Evolutionary conservation across 75 land plant genomes (phyloP).

Genomic region (Selaginella tamariscina): DNA sequence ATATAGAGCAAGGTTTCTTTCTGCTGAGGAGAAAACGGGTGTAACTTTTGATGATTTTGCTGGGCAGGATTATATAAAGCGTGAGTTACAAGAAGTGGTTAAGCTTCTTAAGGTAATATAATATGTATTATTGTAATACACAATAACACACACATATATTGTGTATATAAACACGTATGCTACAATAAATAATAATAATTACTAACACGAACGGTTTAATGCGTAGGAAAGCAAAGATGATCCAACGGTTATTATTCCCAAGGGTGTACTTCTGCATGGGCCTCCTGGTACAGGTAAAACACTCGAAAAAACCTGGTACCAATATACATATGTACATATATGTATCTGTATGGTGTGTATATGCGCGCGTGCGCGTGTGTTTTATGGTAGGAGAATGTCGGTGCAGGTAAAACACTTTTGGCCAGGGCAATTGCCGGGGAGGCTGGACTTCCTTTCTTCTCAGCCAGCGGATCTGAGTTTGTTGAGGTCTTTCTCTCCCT

Average conservation of each 20-base stretch:
- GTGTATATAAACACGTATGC: too few species aligned
- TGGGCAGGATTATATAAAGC: conserved; percentile 93
- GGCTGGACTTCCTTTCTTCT: conserved; percentile 94
- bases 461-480: conserved; percentile 92
- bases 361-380: too few species aligned
- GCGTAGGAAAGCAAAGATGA: conserved; percentile 63
- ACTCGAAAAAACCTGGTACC: too few species aligned
- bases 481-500: conserved; percentile 66
- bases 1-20: conserved; percentile 80
- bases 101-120: conserved; percentile 65
- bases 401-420: conserved; percentile 87
- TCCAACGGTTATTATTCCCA: conserved; percentile 76
- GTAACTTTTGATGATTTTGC: conserved; percentile 99
- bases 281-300: conserved; percentile 99
- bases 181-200: too few species aligned
- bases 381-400: too few species aligned
- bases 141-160: too few species aligned
- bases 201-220: too few species aligned
- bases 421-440: conserved; percentile 99
- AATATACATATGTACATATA: too few species aligned
- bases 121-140: too few species aligned
- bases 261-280: conserved; percentile 90
- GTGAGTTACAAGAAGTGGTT: conserved; percentile 92
- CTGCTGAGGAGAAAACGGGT: conserved; percentile 93
- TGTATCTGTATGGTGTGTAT: too few species aligned